These are phyloP conservation scores for Fusarium coffeatum DNA, from an alignment of 2,329 filamentous ascomycete genomes.

Conservation along the genomic window DNA sequence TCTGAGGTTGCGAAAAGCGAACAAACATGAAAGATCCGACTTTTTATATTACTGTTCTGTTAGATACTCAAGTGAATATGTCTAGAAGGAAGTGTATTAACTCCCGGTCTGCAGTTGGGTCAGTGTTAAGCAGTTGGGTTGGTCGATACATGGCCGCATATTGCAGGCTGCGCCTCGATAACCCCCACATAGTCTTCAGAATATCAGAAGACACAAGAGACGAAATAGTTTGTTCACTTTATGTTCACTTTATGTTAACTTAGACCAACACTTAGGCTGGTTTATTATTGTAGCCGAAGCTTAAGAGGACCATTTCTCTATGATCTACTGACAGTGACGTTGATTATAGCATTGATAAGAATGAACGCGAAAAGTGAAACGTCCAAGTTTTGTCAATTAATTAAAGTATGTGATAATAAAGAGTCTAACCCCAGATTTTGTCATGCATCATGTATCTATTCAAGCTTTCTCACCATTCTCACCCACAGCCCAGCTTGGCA, in stretches of 20 bases:
- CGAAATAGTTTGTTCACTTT: fast-evolving
- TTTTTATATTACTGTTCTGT: fast-evolving
- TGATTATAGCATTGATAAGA: too few relatives aligned
- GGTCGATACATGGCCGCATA: background rate
- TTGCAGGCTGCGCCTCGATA: background rate
- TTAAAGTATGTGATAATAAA: background rate
- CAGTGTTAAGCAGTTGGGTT: background rate
- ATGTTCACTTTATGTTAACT: background rate
- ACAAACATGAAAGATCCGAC: background rate
- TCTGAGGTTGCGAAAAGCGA: background rate
- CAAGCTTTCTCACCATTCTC: conserved; percentile 2
- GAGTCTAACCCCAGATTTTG: background rate
- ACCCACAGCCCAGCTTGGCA: conserved; percentile 28
- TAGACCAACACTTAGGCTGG: background rate
- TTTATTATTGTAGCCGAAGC: background rate
- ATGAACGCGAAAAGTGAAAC: too few relatives aligned
- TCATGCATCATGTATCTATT: background rate
- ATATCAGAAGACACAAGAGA: background rate
- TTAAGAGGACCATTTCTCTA: background rate
- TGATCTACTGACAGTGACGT: background rate
- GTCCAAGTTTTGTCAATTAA: background rate
- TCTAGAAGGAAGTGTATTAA: background rate
- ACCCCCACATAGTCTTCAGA: background rate
- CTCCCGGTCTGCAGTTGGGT: background rate
- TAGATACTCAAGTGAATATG: background rate